Evolutionary conservation across 176 grass and related monocot genomes (phyloP).

Genomic region (Ampelocalamus luodianensis): DNA sequence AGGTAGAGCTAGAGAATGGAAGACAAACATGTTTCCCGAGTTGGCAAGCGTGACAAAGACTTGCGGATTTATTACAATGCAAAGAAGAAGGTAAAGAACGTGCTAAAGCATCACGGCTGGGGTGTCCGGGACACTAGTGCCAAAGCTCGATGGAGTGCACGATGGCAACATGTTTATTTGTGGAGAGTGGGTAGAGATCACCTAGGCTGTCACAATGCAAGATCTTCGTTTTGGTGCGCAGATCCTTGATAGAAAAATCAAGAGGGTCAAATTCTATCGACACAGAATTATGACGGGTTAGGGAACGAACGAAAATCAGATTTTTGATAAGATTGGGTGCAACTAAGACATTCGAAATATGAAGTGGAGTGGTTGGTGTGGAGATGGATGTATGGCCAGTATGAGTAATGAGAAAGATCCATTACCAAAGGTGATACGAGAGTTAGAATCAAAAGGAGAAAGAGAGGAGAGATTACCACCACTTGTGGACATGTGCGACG

Average conservation of each 20-base stretch:
- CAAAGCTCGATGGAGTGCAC: not conserved
- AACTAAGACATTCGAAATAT: not conserved
- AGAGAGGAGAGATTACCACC: no score
- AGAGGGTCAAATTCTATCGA: no score
- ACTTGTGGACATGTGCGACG: no score
- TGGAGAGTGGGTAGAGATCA: not conserved
- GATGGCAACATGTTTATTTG: no score
- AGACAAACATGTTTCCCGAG: not conserved
- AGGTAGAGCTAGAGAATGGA: not conserved
- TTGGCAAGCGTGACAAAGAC: not conserved
- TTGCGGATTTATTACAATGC: not conserved
- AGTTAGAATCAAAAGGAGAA: no score
- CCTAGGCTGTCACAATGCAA: fast-evolving
- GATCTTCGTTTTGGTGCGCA: not conserved
- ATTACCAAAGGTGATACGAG: not conserved
- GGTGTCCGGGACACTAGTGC: not conserved
- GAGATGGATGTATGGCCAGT: not conserved
- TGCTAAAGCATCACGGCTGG: fast-evolving
- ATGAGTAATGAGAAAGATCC: not conserved
- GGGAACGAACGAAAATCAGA: not conserved
- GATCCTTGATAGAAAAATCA: not conserved
- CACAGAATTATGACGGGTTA: not conserved
- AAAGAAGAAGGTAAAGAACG: not conserved
- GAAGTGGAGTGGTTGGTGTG: not conserved
- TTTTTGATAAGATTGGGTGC: not conserved